Percentiles rank a stretch among this genome's conserved stretches.
phyloP scores from a whole-genome alignment of 257 asterid species.

The Schizonepeta tenuifolia region DNA sequence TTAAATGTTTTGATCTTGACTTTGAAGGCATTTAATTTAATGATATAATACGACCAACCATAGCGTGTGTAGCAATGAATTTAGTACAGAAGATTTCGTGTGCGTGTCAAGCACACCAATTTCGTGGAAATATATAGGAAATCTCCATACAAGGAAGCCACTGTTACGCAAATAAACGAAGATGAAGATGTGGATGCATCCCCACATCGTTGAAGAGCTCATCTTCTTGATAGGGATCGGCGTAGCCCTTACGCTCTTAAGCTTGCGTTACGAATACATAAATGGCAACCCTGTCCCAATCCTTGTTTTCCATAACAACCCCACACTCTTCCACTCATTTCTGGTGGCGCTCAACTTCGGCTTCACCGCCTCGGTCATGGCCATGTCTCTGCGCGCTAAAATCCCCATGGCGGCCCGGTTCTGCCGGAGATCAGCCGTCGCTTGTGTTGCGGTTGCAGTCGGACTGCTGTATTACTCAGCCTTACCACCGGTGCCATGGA shows the following conservation, averaged over 20 bases:
- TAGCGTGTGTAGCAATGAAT: too few species aligned
- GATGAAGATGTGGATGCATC: background rate
- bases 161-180: too few species aligned
- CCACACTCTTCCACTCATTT: background rate
- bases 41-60: too few species aligned
- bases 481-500: background rate
- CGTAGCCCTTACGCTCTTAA: background rate
- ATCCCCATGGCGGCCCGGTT: background rate
- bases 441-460: background rate
- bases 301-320: background rate
- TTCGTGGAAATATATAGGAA: too few species aligned
- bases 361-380: slow-evolving; percentile 3
- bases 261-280: slow-evolving; percentile 1
- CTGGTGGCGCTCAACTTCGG: background rate
- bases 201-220: background rate
- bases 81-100: too few species aligned
- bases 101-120: too few species aligned
- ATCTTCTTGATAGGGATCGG: background rate
- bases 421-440: background rate
- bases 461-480: slow-evolving; percentile 2
- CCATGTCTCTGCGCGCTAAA: background rate
- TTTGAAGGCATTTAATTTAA: too few species aligned
- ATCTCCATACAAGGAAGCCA: too few species aligned
- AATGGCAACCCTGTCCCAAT: slow-evolving; percentile 6
- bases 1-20: too few species aligned